These are phyloP conservation scores for Pichia sp. DNA, from an alignment of 1,139 yeast genomes.

Conservation along the genomic window DNA sequence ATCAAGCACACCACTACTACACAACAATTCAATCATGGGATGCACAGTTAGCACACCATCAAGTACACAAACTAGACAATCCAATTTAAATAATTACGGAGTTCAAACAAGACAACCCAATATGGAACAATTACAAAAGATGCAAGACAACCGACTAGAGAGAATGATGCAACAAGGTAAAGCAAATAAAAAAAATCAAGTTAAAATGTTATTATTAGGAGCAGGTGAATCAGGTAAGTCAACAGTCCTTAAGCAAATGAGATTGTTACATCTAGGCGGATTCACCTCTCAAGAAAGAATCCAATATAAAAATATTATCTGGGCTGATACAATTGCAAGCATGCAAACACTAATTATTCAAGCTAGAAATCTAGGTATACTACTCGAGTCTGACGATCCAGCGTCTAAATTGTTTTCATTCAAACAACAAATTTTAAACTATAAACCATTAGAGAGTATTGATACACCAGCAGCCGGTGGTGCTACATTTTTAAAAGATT, in stretches of 20 bases:
- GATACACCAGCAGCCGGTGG: constrained; percentile 72
- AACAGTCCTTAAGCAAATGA: constrained; percentile 90
- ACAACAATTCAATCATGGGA: constrained; percentile 41
- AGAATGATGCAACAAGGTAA: constrained; percentile 51
- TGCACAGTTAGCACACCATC: constrained; percentile 55
- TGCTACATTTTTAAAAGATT: constrained; percentile 52
- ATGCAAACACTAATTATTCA: constrained; percentile 78
- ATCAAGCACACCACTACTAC: too few relatives aligned
- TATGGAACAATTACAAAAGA: constrained; percentile 19
- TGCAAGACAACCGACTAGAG: constrained; percentile 40
- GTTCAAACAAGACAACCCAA: constrained; percentile 13
- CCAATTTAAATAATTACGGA: constrained; percentile 22
- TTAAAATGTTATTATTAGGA: constrained; percentile 70
- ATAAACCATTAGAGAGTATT: constrained; percentile 54
- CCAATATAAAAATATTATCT: constrained; percentile 83
- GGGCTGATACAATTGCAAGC: constrained; percentile 87
- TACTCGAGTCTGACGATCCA: constrained; percentile 52
- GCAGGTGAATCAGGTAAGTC: constrained; percentile 97
- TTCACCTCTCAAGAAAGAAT: constrained; percentile 72
- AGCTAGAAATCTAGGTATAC: constrained; percentile 56
- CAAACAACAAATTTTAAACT: constrained; percentile 46
- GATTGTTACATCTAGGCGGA: constrained; percentile 79
- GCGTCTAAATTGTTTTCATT: constrained; percentile 39
- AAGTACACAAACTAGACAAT: constrained; percentile 25
- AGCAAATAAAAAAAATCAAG: constrained; percentile 45